Conservation (phyloP, 1,284 basidiomycete species). For the Mycena sp. region DNA sequence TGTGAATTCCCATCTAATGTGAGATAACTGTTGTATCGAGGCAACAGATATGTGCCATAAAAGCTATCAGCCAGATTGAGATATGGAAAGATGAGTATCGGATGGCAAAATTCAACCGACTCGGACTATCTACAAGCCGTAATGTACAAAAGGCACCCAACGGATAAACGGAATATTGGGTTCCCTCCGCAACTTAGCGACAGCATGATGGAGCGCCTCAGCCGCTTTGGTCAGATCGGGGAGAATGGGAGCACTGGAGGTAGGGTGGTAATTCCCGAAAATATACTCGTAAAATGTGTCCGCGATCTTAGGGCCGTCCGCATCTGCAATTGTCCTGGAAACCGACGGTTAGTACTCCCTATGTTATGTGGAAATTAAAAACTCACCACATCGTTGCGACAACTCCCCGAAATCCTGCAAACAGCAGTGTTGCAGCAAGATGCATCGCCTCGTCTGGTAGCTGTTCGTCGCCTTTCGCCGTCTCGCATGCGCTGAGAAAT, state of each 20-base stretch:
- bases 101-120: too few relatives aligned
- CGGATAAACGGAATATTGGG: background rate
- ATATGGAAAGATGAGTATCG: too few relatives aligned
- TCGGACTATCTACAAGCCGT: background rate
- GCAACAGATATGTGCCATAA: too few relatives aligned
- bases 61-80: too few relatives aligned
- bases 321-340: background rate
- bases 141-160: conserved; percentile 6
- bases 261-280: background rate
- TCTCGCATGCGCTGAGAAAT: conserved; percentile 9
- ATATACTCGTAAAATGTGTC: background rate
- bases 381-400: conserved; percentile 13
- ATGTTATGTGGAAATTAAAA: too few relatives aligned
- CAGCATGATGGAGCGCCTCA: background rate
- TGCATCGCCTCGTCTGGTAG: conserved; percentile 8
- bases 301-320: background rate
- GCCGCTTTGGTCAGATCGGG: background rate
- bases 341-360: too few relatives aligned
- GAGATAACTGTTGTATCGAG: too few relatives aligned
- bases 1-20: too few relatives aligned
- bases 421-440: conserved; percentile 2
- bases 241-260: background rate
- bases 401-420: conserved; percentile 11
- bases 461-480: conserved; percentile 1
- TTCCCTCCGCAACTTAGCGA: background rate